Conservation (phyloP, 257 asterid genomes). For the Thymus mandschuricus region DNA sequence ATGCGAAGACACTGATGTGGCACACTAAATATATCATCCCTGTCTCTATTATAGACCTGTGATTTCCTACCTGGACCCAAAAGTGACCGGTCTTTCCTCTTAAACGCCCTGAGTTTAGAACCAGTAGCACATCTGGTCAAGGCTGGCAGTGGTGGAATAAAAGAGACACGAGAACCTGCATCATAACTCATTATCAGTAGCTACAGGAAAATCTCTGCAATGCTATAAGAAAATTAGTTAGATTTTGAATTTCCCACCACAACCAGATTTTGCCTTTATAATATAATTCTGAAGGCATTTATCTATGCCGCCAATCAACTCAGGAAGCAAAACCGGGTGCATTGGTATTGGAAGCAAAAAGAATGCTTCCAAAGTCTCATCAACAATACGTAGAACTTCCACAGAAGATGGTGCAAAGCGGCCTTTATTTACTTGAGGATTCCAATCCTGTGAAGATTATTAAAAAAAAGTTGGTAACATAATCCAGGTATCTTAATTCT, state of each 20-base stretch:
- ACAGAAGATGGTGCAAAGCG: slow-evolving; percentile 87
- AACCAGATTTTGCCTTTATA: slow-evolving; percentile 65
- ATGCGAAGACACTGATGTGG: slow-evolving; percentile 73
- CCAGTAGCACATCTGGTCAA: slow-evolving; percentile 72
- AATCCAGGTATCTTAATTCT: neutral
- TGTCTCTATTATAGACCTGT: slow-evolving; percentile 39
- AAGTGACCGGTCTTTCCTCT: slow-evolving; percentile 65
- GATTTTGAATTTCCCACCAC: slow-evolving; percentile 54
- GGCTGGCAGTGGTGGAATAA: slow-evolving; percentile 61
- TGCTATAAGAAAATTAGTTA: neutral
- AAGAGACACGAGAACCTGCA: slow-evolving; percentile 72
- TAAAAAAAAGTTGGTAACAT: neutral
- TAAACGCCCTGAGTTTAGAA: slow-evolving; percentile 67
- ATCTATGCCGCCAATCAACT: slow-evolving; percentile 71
- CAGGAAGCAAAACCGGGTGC: slow-evolving; percentile 88
- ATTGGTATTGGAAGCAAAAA: slow-evolving; percentile 88
- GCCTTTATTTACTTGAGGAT: slow-evolving; percentile 76
- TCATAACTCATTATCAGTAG: slow-evolving; percentile 26
- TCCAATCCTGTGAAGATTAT: slow-evolving; percentile 62
- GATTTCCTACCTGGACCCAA: slow-evolving; percentile 52
- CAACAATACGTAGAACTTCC: slow-evolving; percentile 83
- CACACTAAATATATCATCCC: slow-evolving; percentile 49
- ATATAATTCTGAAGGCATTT: slow-evolving; percentile 68
- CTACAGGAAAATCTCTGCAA: slow-evolving; percentile 19
- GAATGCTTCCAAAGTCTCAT: slow-evolving; percentile 92